Base-by-base conservation (phyloP, 2,329 filamentous ascomycete genomes). In the Claviceps sp. region DNA sequence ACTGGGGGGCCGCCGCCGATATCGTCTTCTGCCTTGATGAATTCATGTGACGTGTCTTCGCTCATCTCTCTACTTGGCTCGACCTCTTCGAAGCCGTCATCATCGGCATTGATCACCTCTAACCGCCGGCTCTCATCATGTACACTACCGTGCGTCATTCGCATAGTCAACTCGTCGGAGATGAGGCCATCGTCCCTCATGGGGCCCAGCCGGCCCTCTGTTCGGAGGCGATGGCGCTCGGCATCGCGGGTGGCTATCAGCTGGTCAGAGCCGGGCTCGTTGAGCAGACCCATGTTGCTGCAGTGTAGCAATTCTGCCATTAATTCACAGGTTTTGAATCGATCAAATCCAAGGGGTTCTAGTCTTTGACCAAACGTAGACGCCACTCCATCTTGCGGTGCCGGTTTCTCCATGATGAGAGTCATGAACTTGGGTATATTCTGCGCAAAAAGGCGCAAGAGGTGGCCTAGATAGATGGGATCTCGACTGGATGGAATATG, bases 261-360 rank as follows among this genome's bases (percentile, higher is more conserved):
- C 57, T 89, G 84, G 64, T 98, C 90, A 11, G 89, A 90, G 37
- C 91, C 93, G 10, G 81, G 74, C 65, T 97, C 90, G 64, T 98
- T 98, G 58, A 98, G 73, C 39, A 98, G 73, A 5, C 87, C 90
- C 93, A 98, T 98, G 65, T 98, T 98, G 66, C 91, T 97, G 69
- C 93, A 98, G 68, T 98, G 93, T 41, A 98, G 72, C 45, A 98
- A 74, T 68, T 98, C 93, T 1, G 93, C 93, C 93, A 98, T 97
- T 54, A 98, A 75, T 69, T 98, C 93, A 67, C 93, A 98, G 0
- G 93, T 97, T 74, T 98, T 98, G 75, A 98, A 98, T 19, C 93
- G 80, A 68, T 98, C 93, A 64, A 98, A 98, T 2, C 93, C 93
- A 10, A 98, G 77, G 4, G 93, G 91, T 67, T 97, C 89, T 50